phyloP scores from a whole-genome alignment of 495 filamentous ascomycete species.

The Tuber borchii region DNA sequence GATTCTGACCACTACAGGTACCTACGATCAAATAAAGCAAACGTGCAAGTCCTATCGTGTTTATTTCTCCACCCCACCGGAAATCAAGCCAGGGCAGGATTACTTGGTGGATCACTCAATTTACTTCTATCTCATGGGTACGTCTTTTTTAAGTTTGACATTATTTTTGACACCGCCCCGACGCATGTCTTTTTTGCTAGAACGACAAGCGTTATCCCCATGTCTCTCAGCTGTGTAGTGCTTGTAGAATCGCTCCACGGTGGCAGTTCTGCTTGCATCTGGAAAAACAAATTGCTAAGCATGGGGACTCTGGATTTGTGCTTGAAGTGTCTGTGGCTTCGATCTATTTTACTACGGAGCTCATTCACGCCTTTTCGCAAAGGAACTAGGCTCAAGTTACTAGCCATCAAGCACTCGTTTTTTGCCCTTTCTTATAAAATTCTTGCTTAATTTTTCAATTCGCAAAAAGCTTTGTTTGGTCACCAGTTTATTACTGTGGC shows the following conservation, averaged over 20 bases:
- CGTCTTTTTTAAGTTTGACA: constrained; percentile 37
- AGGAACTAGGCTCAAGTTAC: background rate
- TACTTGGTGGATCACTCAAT: constrained; percentile 98
- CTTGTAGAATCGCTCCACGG: background rate
- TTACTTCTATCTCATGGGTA: constrained; percentile 97
- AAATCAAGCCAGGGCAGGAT: constrained; percentile 86
- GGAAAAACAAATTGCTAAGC: background rate
- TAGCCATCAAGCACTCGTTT: background rate
- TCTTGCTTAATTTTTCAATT: background rate
- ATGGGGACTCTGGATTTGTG: background rate
- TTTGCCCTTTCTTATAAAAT: background rate
- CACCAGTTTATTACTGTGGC: background rate
- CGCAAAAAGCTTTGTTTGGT: background rate
- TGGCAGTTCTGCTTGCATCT: background rate
- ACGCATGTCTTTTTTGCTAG: background rate
- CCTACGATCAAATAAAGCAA: constrained; percentile 82
- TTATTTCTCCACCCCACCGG: constrained; percentile 86
- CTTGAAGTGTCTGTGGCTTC: background rate
- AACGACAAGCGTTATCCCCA: background rate
- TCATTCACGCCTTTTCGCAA: background rate
- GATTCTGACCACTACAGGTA: constrained; percentile 48
- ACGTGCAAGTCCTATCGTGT: constrained; percentile 93
- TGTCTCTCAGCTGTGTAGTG: background rate
- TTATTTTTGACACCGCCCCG: background rate
- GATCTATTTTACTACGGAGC: background rate